Base-by-base conservation (phyloP, 192 early-diverging fungal species). In the Coemansia sp. region DNA sequence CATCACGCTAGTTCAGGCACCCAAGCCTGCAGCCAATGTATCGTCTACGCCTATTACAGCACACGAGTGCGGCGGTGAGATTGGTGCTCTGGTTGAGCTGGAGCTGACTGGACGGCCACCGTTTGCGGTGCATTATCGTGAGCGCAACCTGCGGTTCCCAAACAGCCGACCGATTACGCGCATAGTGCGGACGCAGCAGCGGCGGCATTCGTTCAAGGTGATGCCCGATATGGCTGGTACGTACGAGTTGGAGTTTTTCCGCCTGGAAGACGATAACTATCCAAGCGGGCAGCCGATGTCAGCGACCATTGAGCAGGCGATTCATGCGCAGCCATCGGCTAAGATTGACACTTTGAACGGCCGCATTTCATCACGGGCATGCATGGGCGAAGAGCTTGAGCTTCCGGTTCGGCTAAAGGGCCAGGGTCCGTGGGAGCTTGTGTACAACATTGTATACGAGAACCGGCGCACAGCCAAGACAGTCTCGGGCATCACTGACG, bases 361-460 rank as follows among this genome's bases (percentile, higher is more conserved):
- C 11, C 55, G 46, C 25, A 34, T 67, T 14, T 57, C 69, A 0
- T 10, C 58, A 1, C 34, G 37, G 1, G 60, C 65, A 5, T 82
- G 79, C 55, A 46, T 56, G 38, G 79, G 65, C 54, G 65, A 82
- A 20, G 48, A 50, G 1, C 53, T 71, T 4, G 58, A 62, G 42
- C 60, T 87, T 5, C 81, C 78, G 2, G 71, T 89, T 55, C 47
- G 56, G 2, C 71, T 89, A 52, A 64, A 79, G 40, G 87, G 86
- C 22, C 68, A 79, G 36, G 82, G 63, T 1, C 84, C 85, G 4
- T 88, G 75, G 77, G 64, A 81, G 47, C 68, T 87, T 37, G 68
- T 55, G 2, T 82, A 76, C 65, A 59, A 64, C 25, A 44, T 82
- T 3, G 65, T 69, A 0, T 60, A 82, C 50, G 70, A 66, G 26